Percentiles rank a stretch among this genome's conserved stretches.
Evolutionary conservation across 202 grass and related monocot genomes (phyloP).

Genomic region (Schoenoplectus tabernaemontani): DNA sequence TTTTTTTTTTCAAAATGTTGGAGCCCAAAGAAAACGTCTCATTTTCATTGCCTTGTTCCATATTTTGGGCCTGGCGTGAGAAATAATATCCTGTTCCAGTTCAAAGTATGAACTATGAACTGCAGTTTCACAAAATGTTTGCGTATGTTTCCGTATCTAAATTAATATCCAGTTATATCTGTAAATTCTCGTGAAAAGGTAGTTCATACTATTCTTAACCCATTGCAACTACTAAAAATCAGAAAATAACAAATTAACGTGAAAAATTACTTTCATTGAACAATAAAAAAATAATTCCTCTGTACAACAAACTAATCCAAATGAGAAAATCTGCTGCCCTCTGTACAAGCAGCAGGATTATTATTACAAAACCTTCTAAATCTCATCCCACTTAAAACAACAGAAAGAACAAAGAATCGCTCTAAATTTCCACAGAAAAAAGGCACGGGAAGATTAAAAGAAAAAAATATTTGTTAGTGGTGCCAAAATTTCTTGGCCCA

Average conservation of each 20-base stretch:
- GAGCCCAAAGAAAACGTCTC: no score
- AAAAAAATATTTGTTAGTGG: constrained; percentile 18
- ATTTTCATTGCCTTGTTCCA: no score
- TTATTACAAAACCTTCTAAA: constrained; percentile 8
- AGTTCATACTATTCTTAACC: background rate
- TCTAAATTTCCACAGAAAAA: constrained; percentile 6
- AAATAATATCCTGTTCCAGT: no score
- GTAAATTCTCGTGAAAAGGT: no score
- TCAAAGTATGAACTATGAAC: no score
- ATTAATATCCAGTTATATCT: no score
- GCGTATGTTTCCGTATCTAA: no score
- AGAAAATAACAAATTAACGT: background rate
- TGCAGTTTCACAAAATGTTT: no score
- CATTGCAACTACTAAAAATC: background rate
- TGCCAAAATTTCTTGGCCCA: constrained; percentile 17
- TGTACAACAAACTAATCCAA: background rate
- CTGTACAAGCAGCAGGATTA: background rate
- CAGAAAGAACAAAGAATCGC: constrained; percentile 25
- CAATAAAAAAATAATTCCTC: background rate
- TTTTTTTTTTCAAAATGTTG: no score
- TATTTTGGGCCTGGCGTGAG: no score
- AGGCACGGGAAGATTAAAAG: constrained; percentile 1
- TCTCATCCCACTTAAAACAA: background rate
- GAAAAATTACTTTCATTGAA: constrained; percentile 8
- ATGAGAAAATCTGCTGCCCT: background rate